Percentiles rank a stretch among this genome's conserved stretches.
These are phyloP conservation scores for Wickerhamomyces queroliae DNA, from an alignment of 805 yeast species.

Conservation along the genomic window DNA sequence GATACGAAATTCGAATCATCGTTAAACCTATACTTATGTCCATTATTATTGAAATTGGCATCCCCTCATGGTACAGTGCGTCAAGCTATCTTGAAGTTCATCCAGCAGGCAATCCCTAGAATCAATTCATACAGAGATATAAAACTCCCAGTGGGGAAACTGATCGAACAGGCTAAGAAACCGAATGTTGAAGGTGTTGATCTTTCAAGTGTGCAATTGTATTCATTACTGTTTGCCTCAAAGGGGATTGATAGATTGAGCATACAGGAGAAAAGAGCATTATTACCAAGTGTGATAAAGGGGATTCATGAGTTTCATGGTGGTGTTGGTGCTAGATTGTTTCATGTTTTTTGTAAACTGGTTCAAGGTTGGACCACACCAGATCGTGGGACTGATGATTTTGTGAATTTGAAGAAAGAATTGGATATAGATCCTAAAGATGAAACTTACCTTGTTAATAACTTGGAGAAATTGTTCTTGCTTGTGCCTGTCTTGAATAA, in stretches of 20 bases:
- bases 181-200: constrained; percentile 45
- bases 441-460: constrained; percentile 44
- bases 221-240: constrained; percentile 60
- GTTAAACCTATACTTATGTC: constrained; percentile 61
- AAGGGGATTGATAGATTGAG: constrained; percentile 57
- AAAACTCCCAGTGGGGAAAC: constrained; percentile 57
- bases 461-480: constrained; percentile 52
- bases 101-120: constrained; percentile 65
- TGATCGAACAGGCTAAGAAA: constrained; percentile 55
- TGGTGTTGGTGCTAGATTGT: constrained; percentile 48
- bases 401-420: constrained; percentile 26
- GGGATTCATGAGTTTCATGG: constrained; percentile 36
- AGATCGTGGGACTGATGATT: constrained; percentile 38
- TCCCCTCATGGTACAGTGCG: constrained; percentile 67
- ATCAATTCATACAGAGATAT: constrained; percentile 48
- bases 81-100: constrained; percentile 56
- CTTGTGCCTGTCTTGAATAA: constrained; percentile 40
- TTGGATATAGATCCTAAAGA: constrained; percentile 29
- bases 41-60: constrained; percentile 70
- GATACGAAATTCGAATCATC: constrained; percentile 58
- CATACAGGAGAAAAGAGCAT: constrained; percentile 26
- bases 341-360: constrained; percentile 53
- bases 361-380: constrained; percentile 45
- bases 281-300: constrained; percentile 43
- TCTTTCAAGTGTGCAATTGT: constrained; percentile 47